Base-by-base conservation (phyloP, 1,139 yeast species). In the Hanseniaspora uvarum region DNA sequence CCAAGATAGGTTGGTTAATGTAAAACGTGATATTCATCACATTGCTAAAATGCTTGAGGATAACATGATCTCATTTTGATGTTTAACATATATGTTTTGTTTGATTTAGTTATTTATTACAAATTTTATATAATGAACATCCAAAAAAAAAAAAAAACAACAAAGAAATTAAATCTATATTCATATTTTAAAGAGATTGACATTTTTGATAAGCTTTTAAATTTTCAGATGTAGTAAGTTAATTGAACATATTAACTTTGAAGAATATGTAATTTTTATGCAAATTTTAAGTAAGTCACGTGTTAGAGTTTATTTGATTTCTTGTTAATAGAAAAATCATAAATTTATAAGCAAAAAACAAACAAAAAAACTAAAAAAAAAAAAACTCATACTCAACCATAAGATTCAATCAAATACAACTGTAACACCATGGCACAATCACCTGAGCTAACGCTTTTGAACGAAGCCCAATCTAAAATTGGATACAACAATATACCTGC, bases 401-500 rank as follows among this genome's bases (percentile, higher is more conserved):
- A 45, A 16, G 4, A 14, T 23, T 14, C 23, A 26, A 16, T 4
- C 19, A 41, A 18, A 30, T 10, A 12, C 26, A n/a, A n/a, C n/a
- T n/a, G n/a, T n/a, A n/a, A n/a, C n/a, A 16, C 18, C 12, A 46
- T 46, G 50, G 4, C 50, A 26, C 50, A 46, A 19, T 14, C 31
- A 18, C 37, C 49, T 24, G 38, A 18, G 8, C 23, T 39, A 2
- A 11, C 23, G 7, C 24, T 5, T 0, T 18, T 26, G 12, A 19
- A 41, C 55, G 10, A 60, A 57, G 48, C 61, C 59, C n/a, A 59
- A 63, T 52, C 47, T 12, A 26, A 38, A 34, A 49, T 49, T 5
- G 45, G 47, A 12, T 66, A 60, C 49, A 58, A 56, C 28, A 77
- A 75, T 2, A 77, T 80, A 1, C 86, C 86, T 0, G 73, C 79